phyloP scores from a whole-genome alignment of 2,329 filamentous ascomycete genomes.

The Rhinocladiella mackenziei region DNA sequence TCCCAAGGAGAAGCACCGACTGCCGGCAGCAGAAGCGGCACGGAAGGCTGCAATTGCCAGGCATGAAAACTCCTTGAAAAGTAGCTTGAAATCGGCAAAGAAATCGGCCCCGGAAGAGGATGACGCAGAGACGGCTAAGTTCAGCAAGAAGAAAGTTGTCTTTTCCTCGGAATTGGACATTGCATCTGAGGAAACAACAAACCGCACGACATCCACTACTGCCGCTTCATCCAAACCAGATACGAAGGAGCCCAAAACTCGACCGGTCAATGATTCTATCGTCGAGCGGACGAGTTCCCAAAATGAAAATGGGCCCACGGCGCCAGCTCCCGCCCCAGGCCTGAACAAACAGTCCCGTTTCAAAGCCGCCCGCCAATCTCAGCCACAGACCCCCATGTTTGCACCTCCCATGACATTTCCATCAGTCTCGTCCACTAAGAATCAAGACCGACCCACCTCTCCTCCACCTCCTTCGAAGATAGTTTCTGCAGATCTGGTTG shows the following conservation, averaged over 20 bases:
- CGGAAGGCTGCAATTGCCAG: conserved; percentile 27
- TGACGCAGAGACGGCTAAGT: conserved; percentile 30
- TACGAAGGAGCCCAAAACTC: conserved; percentile 1
- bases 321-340: conserved; percentile 27
- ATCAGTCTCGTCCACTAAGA: conserved; percentile 6
- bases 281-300: conserved; percentile 38
- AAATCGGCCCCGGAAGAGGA: conserved; percentile 1
- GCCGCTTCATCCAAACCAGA: conserved; percentile 12
- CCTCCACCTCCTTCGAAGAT: conserved; percentile 42
- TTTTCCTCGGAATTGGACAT: conserved; percentile 74
- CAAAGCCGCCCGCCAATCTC: conserved; percentile 23
- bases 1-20: conserved; percentile 8
- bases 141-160: conserved; percentile 67
- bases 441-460: conserved; percentile 1
- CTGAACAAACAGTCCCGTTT: conserved; percentile 26
- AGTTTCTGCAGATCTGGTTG: conserved; percentile 58
- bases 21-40: conserved; percentile 30
- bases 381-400: conserved; percentile 34
- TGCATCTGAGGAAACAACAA: conserved; percentile 40
- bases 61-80: conserved; percentile 19
- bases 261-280: conserved; percentile 41
- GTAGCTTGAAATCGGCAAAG: conserved; percentile 15
- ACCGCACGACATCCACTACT: conserved; percentile 7
- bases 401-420: conserved; percentile 27
- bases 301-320: conserved; percentile 24